Evolutionary conservation across 805 yeast genomes (phyloP), one percentile per base, ranked within the genome.

Genomic region (Pichia rugopelliculosa): DNA sequence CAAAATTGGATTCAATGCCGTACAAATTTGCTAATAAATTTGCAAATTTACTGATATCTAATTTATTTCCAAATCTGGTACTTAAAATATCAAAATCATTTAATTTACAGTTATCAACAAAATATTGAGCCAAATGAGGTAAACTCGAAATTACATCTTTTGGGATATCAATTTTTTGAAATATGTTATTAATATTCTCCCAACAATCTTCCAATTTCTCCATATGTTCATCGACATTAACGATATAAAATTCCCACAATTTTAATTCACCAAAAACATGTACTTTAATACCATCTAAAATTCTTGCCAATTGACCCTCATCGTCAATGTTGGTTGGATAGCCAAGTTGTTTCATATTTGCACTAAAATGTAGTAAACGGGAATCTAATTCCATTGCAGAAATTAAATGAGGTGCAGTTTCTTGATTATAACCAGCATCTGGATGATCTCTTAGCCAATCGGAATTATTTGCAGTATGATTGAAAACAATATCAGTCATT

Each of bases 391-490:
- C 96, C 37, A 89, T 82, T 1, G 98, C 97, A 3, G 95, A 68
- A 13, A 62, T 72, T 53, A 91, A 73, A 66, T 91, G 96, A 6
- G 98, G 97, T 2, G 97, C 95, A 3, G 96, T 90, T 44, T 75
- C 76, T 23, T 74, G 74, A 49, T 87, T 86, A 66, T 91, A 91
- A 10, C 98, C 98, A 2, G 86, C 79, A 21, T 90, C 96, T 0
- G 98, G 97, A 56, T 87, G 89, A 3, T 82, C 84, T 39, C 76
- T 67, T 30, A 93, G 66, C 99, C 99, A 91, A 0, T 59, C 65
- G 0, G 98, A 88, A 65, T 91, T 87, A 61, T 87, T 75, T 2
- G 98, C 96, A 0, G 98, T 91, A 61, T 91, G 99, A 62, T 91
- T 91, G 74, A 89, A 82, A 2, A 91, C 98, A 26, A 93, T 83